Evolutionary conservation across 768 basidiomycete genomes (phyloP), one percentile per base, ranked within the genome.

Genomic region (Mycena pura): DNA sequence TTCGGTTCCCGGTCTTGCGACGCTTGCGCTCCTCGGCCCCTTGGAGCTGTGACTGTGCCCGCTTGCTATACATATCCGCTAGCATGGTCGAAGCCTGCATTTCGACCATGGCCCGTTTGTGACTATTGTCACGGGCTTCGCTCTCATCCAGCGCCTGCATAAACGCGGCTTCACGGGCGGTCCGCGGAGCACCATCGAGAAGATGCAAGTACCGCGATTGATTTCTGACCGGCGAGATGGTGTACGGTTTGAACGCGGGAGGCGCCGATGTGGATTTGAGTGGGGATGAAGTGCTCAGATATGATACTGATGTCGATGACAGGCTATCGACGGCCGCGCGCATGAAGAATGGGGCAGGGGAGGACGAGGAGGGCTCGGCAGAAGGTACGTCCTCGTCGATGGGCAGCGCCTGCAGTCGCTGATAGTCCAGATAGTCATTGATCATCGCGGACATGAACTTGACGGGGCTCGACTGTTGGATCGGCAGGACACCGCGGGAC

Each of bases 271-370:
- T 44, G 4, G 52, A 39, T 34, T 53, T 28, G 1, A 54, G 19
- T 13, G 34, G 48, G 17, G 36, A 48, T n/a, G 22, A 17, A 2
- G 29, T 43, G 5, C 21, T 40, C 11, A 59, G 48, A 22, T 50
- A 59, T 25, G 57, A 50, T 51, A 38, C 46, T 22, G 57, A 59
- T 31, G 43, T 48, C 15, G 47, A 31, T 17, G 45, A n/a, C 29
- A 57, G 54, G 39, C 28, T 47, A 24, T 48, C 50, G 22, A 55
- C 29, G 14, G 53, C 54, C 6, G 34, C 6, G 21, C 47, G 60
- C 32, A 29, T 19, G 38, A 55, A 56, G 1, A 32, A 44, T 6
- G 40, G 40, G 10, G 19, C n/a, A 5, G 36, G 1, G 28, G 51
- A 38, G 19, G 46, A 44, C 17, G 50, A 22, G 6, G 39, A 5